Evolutionary conservation across 805 yeast genomes (phyloP).

Genomic region (Komagataella pastoris): DNA sequence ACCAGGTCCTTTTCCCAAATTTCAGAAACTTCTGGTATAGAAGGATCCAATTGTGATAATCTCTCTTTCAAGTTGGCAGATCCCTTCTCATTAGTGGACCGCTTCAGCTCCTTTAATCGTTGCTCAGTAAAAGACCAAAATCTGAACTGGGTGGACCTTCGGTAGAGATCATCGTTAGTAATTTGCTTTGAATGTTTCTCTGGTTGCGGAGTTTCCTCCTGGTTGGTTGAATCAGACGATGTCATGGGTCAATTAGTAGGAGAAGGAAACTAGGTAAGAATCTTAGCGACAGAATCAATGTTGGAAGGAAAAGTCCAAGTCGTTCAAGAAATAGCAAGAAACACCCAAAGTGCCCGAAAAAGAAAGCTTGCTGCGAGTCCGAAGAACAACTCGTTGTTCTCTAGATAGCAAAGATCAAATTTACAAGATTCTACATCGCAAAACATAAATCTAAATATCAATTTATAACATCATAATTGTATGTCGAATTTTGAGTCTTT

Average conservation of each 20-base stretch:
- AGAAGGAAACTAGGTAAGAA: background rate
- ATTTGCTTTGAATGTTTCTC: constrained; percentile 18
- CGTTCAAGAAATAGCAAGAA: no score
- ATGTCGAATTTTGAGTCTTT: background rate
- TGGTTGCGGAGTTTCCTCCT: background rate
- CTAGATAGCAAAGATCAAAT: background rate
- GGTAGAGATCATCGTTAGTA: constrained; percentile 75
- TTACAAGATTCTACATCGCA: background rate
- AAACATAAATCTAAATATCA: constrained; percentile 1
- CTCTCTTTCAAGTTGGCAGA: constrained; percentile 18
- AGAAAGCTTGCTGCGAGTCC: no score
- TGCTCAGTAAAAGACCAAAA: constrained; percentile 72
- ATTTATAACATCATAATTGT: background rate
- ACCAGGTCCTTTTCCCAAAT: constrained; percentile 12
- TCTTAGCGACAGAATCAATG: background rate
- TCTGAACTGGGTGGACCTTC: constrained; percentile 75
- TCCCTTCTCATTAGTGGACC: constrained; percentile 44
- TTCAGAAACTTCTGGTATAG: constrained; percentile 8
- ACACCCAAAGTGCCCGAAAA: no score
- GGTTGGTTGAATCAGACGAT: background rate
- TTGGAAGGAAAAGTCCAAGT: background rate
- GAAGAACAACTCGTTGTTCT: background rate
- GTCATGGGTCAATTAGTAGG: background rate
- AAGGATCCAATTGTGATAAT: constrained; percentile 7
- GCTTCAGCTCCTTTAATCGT: constrained; percentile 35